Base-by-base conservation (phyloP, 495 filamentous ascomycete species). In the Tetracladium marchalianum region DNA sequence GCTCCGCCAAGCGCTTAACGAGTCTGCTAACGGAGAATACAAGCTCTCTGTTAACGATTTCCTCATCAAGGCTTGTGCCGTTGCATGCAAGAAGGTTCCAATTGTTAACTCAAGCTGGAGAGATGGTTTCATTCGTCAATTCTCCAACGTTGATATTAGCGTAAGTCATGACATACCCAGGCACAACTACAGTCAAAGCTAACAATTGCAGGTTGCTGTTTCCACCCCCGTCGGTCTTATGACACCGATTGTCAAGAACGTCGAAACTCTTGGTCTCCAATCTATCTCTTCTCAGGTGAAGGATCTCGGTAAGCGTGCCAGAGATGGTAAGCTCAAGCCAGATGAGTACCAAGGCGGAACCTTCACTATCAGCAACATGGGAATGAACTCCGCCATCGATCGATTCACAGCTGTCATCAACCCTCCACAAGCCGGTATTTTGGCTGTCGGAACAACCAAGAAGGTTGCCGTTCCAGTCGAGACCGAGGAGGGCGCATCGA, bases 341-440 rank as follows among this genome's bases (percentile, higher is more conserved):
- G 89, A 99, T 65, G 89, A 99, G 68, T 99, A 90, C 81, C 90
- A 96, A 71, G 93, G 93, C 37, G 93, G 93, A 63, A 95, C 88
- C 55, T 94, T 99, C 70, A 95, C 90, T 62, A 99, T 99, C 70
- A 90, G 84, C 70, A 99, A 99, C 80, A 95, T 99, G 93, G 93
- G 93, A 63, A 97, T 97, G 92, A 99, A 99, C 76, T 57, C 81
- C 9, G 93, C 93, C 33, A 80, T 99, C 51, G 89, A 96, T 62
- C 80, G 87, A 54, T 99, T 99, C 74, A 96, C 93, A n/a, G 93
- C 93, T 52, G 84, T 99, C 62, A 95, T 99, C 77, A 99, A 99
- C 76, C 93, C 93, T 39, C 93, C 93, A 27, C 92, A 98, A 72
- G 90, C 93, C 36, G 81, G 78, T 60, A 99, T 99, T 65, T 76